These are phyloP conservation scores for Cinchona pubescens DNA, from an alignment of 257 asterid species.

Conservation along the genomic window DNA sequence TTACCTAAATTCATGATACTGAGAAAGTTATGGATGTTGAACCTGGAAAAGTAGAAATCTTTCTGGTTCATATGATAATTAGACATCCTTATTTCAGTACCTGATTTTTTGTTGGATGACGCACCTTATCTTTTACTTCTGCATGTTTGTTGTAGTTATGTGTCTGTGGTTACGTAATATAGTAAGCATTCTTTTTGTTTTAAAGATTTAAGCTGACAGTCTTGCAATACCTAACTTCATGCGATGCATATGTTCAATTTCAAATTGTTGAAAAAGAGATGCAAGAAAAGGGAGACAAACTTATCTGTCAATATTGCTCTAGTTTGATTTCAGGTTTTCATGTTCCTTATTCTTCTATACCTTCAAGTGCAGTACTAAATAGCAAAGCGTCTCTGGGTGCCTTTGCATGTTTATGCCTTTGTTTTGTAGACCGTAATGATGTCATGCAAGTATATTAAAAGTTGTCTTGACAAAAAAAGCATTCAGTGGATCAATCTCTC, in stretches of 20 bases:
- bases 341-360: too few relatives aligned
- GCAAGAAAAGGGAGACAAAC: too few relatives aligned
- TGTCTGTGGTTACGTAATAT: background rate
- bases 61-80: background rate
- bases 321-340: too few relatives aligned
- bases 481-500: background rate
- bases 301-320: too few relatives aligned
- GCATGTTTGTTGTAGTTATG: background rate
- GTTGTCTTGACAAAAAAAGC: background rate
- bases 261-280: too few relatives aligned
- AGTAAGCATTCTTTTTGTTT: background rate
- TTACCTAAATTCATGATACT: background rate
- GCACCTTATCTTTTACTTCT: background rate
- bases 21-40: background rate
- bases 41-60: background rate
- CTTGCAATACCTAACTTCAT: background rate
- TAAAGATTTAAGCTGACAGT: background rate
- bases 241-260: too few relatives aligned
- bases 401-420: background rate
- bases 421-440: background rate
- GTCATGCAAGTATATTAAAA: background rate
- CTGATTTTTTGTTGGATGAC: background rate
- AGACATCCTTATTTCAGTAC: background rate
- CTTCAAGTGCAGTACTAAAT: too few relatives aligned
- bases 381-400: background rate